phyloP scores from a whole-genome alignment of 441 rosid genomes.

The Adansonia grandidieri region DNA sequence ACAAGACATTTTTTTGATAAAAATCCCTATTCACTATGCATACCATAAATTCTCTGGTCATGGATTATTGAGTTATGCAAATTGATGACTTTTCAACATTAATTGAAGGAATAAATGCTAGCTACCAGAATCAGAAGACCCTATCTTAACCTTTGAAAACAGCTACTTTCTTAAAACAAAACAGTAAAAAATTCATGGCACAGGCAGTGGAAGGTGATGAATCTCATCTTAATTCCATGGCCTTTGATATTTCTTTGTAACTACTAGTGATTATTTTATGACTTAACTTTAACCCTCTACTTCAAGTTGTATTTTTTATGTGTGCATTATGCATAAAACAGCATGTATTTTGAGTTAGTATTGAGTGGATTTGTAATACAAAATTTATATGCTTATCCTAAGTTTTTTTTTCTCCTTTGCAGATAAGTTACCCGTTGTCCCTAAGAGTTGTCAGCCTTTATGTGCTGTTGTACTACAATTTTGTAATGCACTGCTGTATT shows the following conservation, averaged over 20 bases:
- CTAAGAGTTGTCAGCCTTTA: constrained; percentile 51
- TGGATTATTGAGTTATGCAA: neutral
- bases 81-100: neutral
- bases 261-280: constrained; percentile 8
- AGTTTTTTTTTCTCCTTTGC: constrained; percentile 37
- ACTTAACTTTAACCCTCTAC: neutral
- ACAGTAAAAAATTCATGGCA: neutral
- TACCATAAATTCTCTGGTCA: neutral
- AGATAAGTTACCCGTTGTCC: constrained; percentile 44
- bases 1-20: neutral
- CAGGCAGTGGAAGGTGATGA: constrained; percentile 11
- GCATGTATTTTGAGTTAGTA: constrained; percentile 6
- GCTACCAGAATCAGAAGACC: neutral
- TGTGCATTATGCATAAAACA: constrained; percentile 10
- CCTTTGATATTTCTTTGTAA: constrained; percentile 17
- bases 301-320: constrained; percentile 13
- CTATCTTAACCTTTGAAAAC: neutral
- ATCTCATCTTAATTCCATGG: constrained; percentile 9
- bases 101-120: constrained; percentile 6
- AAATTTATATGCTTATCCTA: constrained; percentile 26
- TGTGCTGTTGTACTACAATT: constrained; percentile 51
- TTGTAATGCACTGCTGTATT: constrained; percentile 76
- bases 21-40: neutral
- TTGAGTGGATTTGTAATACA: constrained; percentile 15
- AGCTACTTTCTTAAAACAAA: neutral